Evolutionary conservation across 106 monocot species (phyloP).

Genomic region (Hemerocallis citrina): DNA sequence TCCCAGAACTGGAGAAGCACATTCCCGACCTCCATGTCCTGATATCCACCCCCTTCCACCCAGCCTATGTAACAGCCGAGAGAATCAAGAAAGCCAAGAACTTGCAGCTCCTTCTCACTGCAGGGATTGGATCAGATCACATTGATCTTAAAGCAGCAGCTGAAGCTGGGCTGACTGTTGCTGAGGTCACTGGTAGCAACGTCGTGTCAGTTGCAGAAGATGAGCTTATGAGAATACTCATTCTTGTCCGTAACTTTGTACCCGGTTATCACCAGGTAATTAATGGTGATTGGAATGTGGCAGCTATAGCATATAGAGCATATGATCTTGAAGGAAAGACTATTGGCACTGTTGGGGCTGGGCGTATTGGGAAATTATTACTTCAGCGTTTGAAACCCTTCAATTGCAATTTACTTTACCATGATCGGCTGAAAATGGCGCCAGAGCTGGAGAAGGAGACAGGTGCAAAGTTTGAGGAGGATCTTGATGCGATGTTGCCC

Average conservation of each 20-base stretch:
- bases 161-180: slow-evolving; percentile 77
- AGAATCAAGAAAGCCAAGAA: slow-evolving; percentile 93
- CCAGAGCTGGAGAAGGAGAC: slow-evolving; percentile 63
- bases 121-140: slow-evolving; percentile 96
- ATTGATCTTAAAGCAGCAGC: slow-evolving; percentile 87
- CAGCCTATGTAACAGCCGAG: slow-evolving; percentile 84
- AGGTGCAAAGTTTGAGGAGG: slow-evolving; percentile 87
- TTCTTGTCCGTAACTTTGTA: slow-evolving; percentile 80
- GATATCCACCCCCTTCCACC: slow-evolving; percentile 96
- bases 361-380: slow-evolving; percentile 78
- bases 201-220: slow-evolving; percentile 94
- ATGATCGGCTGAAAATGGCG: slow-evolving; percentile 71
- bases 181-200: slow-evolving; percentile 96
- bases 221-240: slow-evolving; percentile 86
- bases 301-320: slow-evolving; percentile 72
- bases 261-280: slow-evolving; percentile 84
- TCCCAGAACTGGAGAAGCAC: slow-evolving; percentile 87
- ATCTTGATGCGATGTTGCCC: slow-evolving; percentile 89
- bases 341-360: slow-evolving; percentile 86
- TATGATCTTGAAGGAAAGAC: slow-evolving; percentile 98
- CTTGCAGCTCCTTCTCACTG: slow-evolving; percentile 83
- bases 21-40: slow-evolving; percentile 81
- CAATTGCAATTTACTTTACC: slow-evolving; percentile 81
- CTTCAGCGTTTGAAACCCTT: slow-evolving; percentile 90
- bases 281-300: slow-evolving; percentile 91